Base-by-base conservation (phyloP, 1,284 basidiomycete genomes). In the Ustanciosporium gigantosporum region DNA sequence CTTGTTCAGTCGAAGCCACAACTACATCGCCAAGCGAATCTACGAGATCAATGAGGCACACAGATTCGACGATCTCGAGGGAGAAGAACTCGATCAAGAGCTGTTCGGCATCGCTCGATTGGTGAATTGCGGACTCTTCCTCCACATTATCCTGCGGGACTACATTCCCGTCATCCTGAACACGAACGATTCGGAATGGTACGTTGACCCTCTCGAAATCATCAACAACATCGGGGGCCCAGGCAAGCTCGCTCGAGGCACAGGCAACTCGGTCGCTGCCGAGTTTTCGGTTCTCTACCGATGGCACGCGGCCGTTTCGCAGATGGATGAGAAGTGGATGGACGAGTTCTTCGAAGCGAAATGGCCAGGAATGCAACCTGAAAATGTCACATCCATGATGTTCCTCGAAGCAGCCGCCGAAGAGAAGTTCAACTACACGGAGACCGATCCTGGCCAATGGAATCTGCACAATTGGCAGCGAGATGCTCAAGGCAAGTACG, bases 11-110 rank as follows among this genome's bases (percentile, higher is more conserved):
- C 69, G 74, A 34, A 66, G 68, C 52, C 90, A 93, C 79, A 93
- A 93, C 72, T 88, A 84, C 71, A 83, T 89, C 51, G 87, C 87
- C 0, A 81, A 87, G 49, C 86, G 83, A 66, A 81, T 91, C 27
- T 71, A 87, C 20, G 80, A 82, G 42, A 84, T 70, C 32, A 70
- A 72, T 42, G 69, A 72, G 40, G 36, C 31, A 19, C 27, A 55
- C 3, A 52, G 56, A 7, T 69, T 66, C 45, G 55, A 56, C 32
- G 32, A 32, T 16, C 46, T 66, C 14, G 40, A 52, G 23, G 52
- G 45, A 13, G 52, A 66, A 31, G 34, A 46, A n/a, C 50, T 68
- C 6, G 70, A 73, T 32, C 61, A 71, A 17, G 68, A 71, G 45
- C 64, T 73, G 14, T 66, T 66, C 25, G 47, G 48, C 19, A 56